These are phyloP conservation scores for Macrocybe sp. DNA, from an alignment of 1,284 basidiomycete genomes.

Conservation along the genomic window DNA sequence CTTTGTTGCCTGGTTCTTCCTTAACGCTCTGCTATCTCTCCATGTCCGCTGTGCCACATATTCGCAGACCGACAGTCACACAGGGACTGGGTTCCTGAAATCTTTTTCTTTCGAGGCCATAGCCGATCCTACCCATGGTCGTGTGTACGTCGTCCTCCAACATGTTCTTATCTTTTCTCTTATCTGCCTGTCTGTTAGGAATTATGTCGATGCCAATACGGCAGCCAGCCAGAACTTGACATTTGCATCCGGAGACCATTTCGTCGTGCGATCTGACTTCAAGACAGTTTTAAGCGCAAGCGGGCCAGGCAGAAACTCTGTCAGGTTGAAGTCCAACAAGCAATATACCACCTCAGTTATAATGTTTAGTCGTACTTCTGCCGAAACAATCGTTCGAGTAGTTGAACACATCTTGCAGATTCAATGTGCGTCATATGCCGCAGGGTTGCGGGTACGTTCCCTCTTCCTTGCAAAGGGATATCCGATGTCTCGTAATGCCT, in stretches of 20 bases:
- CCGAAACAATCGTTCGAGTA: not conserved
- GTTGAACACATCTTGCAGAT: slow-evolving; percentile 27
- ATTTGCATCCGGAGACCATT: slow-evolving; percentile 38
- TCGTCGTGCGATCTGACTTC: slow-evolving; percentile 51
- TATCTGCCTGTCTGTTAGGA: slow-evolving; percentile 25
- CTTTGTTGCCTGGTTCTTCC: not conserved
- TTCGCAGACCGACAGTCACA: slow-evolving; percentile 36
- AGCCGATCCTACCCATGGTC: slow-evolving; percentile 55
- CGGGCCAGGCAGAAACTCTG: slow-evolving; percentile 55
- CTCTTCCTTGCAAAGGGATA: slow-evolving; percentile 2
- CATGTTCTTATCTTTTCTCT: not conserved
- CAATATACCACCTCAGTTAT: slow-evolving; percentile 48
- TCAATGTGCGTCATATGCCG: slow-evolving; percentile 51
- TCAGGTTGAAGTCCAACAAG: slow-evolving; percentile 48
- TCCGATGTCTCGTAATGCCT: not conserved
- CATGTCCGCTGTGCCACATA: slow-evolving; percentile 29
- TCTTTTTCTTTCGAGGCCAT: slow-evolving; percentile 47
- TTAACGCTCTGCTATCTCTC: slow-evolving; percentile 12
- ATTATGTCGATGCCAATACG: slow-evolving; percentile 45
- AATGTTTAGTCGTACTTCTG: slow-evolving; percentile 37
- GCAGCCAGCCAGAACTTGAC: slow-evolving; percentile 43
- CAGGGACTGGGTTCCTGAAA: slow-evolving; percentile 45
- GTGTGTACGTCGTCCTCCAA: slow-evolving; percentile 42
- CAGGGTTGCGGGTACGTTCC: slow-evolving; percentile 59
- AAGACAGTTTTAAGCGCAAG: slow-evolving; percentile 37